Percentiles rank a stretch among this genome's conserved stretches.
phyloP scores from a whole-genome alignment of 495 filamentous ascomycete genomes.

The Elaphomyces granulatus region DNA sequence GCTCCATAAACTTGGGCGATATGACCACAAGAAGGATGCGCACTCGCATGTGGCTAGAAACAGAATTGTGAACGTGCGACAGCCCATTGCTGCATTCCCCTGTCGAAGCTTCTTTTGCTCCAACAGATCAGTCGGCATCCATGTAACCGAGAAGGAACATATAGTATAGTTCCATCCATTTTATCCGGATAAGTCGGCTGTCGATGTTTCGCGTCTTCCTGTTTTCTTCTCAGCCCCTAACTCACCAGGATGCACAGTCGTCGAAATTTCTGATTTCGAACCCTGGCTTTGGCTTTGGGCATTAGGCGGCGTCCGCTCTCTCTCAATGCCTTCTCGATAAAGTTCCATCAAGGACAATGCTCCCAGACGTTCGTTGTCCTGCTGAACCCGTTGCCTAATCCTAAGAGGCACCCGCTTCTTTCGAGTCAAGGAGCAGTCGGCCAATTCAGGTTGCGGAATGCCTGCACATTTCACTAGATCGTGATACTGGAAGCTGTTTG shows the following conservation, averaged over 20 bases:
- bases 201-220: too few species aligned
- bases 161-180: too few species aligned
- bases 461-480: constrained; percentile 16
- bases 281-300: background rate
- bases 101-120: too few species aligned
- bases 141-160: too few species aligned
- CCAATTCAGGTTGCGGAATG: constrained; percentile 18
- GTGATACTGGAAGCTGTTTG: constrained; percentile 7
- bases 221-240: too few species aligned
- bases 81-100: too few species aligned
- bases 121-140: too few species aligned
- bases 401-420: constrained; percentile 9
- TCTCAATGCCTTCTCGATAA: constrained; percentile 12
- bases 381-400: constrained; percentile 7
- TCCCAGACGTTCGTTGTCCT: constrained; percentile 11
- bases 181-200: too few species aligned
- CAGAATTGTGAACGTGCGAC: too few species aligned
- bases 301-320: background rate
- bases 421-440: constrained; percentile 16
- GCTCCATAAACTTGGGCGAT: too few species aligned
- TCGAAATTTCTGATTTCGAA: background rate
- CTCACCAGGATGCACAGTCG: background rate
- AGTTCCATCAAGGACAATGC: constrained; percentile 17
- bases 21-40: too few species aligned
- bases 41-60: too few species aligned